Base-by-base conservation (phyloP, 106 monocot genomes). In the Dendrobium officinale region DNA sequence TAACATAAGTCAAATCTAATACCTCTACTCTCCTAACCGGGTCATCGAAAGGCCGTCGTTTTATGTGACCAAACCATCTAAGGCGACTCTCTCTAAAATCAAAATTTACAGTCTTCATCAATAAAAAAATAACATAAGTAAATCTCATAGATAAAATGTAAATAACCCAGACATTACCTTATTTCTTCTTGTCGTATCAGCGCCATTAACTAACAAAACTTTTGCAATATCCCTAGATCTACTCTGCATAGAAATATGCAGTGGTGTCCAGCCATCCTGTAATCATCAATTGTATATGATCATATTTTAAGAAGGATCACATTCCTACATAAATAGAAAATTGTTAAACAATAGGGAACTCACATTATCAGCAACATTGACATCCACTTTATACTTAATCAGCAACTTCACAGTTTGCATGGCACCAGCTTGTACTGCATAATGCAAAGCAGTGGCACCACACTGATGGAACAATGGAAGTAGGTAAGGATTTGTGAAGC, bases 191-290 rank as follows among this genome's bases (percentile, higher is more conserved):
- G 84, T 86, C 77, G 85, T 86, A 85, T 99, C 95, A 72, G 95
- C 98, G 75, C 90, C 91, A 90, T 95, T 95, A 29, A 95, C 81
- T 75, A 99, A 80, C 81, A 99, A 88, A 55, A 99, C 79, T 77
- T 95, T 99, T 42, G 86, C 89, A 75, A 99, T 90, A 42, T 99
- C 98, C 78, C 95, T 89, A 40, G 81, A 88, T 89, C 95, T 91
- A 83, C 88, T 87, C 78, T 99, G 98, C 66, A 99, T 91, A 33
- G 93, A 91, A 81, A 95, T 59, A 85, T 99, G 98, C 31, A 99
- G 77, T 1, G 98, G 95, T 48, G 95, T 99, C 98, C 98, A 95
- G 15, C 98, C 95, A 42, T 99, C 97, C 97, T 98, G 82, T 19
- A 83, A 24, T 13, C 82, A 55, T 54, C 40, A 68, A 42, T 22